Conservation (phyloP, 192 early-diverging fungal genomes). For the Coemansia sp. region DNA sequence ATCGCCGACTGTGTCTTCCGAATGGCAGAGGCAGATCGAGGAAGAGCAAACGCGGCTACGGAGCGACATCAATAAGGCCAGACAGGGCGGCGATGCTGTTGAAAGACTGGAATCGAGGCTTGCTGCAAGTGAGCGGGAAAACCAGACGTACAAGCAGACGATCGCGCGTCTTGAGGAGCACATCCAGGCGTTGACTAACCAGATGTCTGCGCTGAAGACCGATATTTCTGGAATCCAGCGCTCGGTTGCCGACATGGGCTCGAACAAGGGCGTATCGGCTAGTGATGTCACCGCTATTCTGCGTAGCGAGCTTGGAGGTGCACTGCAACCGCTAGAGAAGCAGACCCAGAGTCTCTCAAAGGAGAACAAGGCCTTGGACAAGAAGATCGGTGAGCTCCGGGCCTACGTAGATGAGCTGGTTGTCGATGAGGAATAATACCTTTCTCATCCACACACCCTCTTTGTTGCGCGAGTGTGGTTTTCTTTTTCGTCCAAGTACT, state of each 20-base stretch:
- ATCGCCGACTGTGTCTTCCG: constrained; percentile 12
- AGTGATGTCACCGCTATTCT: constrained; percentile 26
- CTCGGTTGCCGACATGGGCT: constrained; percentile 15
- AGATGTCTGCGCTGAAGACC: constrained; percentile 21
- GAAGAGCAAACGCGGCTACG: constrained; percentile 42
- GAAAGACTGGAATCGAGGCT: constrained; percentile 29
- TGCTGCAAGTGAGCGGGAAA: constrained; percentile 35
- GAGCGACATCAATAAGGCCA: constrained; percentile 20
- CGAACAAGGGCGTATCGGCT: constrained; percentile 17
- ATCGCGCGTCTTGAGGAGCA: constrained; percentile 32
- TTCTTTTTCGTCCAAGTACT: too few relatives aligned
- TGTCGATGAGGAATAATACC: constrained; percentile 35
- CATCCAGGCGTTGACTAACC: constrained; percentile 23
- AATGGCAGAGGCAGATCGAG: constrained; percentile 49
- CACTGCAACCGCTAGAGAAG: constrained; percentile 27
- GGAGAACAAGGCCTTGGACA: constrained; percentile 36
- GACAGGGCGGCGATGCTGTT: constrained; percentile 17
- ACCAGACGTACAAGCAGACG: constrained; percentile 33
- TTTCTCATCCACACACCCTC: too few relatives aligned
- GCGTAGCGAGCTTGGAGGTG: constrained; percentile 27
- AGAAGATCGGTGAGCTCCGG: constrained; percentile 39
- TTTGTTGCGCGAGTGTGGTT: too few relatives aligned
- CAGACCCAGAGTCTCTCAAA: constrained; percentile 23
- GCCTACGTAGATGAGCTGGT: constrained; percentile 51
- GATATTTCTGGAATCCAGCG: constrained; percentile 22